A percentile compares a stretch with the other conserved stretches of the same genome.
Evolutionary conservation across 257 asterid species (phyloP).

Genomic region (Solanum virginianum): DNA sequence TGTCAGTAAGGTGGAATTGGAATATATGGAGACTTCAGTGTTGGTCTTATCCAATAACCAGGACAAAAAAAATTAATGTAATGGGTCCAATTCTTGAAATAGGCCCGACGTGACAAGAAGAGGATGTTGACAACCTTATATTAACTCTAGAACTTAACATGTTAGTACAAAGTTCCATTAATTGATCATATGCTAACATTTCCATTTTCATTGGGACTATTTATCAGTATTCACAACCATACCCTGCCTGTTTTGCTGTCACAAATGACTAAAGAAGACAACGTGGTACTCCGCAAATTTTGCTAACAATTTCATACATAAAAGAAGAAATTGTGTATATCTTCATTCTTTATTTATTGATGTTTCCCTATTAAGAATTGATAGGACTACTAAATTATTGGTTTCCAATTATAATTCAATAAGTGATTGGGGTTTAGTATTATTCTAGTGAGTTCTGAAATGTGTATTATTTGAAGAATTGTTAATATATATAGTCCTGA

Average conservation of each 20-base stretch:
- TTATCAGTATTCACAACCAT: background rate
- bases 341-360: background rate
- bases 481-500: too few species aligned
- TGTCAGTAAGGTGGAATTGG: background rate
- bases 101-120: background rate
- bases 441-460: background rate
- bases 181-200: background rate
- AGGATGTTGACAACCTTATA: background rate
- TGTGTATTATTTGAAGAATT: too few species aligned
- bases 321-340: background rate
- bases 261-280: background rate
- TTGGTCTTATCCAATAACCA: background rate
- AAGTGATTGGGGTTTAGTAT: background rate
- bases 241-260: background rate
- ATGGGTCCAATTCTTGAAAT: background rate
- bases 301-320: background rate
- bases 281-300: background rate
- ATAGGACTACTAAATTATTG: background rate
- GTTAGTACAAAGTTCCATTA: background rate
- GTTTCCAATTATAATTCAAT: background rate
- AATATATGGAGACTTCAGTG: background rate
- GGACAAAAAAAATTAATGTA: background rate
- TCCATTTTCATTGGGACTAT: background rate
- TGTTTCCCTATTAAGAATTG: background rate
- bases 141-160: background rate